Evolutionary conservation across 2,329 filamentous ascomycete species (phyloP), one percentile per base, ranked within the genome.

Genomic region (Colletotrichum destructivum): DNA sequence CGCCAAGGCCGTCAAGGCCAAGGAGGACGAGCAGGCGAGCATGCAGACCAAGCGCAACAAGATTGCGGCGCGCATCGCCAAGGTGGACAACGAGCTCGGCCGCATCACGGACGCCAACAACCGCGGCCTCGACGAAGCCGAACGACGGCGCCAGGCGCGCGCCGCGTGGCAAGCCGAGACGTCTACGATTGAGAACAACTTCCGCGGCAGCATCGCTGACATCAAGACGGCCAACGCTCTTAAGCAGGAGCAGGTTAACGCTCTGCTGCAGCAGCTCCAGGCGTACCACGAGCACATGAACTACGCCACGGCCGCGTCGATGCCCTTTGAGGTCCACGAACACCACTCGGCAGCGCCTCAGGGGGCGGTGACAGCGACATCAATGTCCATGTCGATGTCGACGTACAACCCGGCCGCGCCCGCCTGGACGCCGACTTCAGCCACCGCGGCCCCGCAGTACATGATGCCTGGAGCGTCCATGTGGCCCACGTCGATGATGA

Each of bases 61-160:
- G 82, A 90, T 94, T 52, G 89, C 90, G 66, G 87, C 89, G 35
- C 91, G 93, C 62, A 92, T 93, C 76, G 87, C 88, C 78, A 94
- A 94, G 83, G 89, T 94, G 31, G 90, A 92, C 75, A 91, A 89
- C 75, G 93, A 95, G 80, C 88, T 93, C 75, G 90, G 91, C 67
- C 90, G 91, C 76, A 91, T 95, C 75, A 87, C 88, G 31, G 90
- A 92, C 75, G 92, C 92, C 75, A 93, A 93, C 79, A 87, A 86
- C 62, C 87, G 90, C 60, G 90, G 90, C 1, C 84, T 91, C 23
- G 88, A 91, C 73, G 90, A 91, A 78, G 91, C 89, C 66, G 90
- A 90, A 75, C 87, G 88, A 12, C 85, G 87, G 49, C 84, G 84
- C 13, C 88, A 89, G 75, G 86, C 88, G 67, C 85, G 85, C 4